phyloP scores from a whole-genome alignment of 2,329 filamentous ascomycete species.

The Ascochyta lentis region DNA sequence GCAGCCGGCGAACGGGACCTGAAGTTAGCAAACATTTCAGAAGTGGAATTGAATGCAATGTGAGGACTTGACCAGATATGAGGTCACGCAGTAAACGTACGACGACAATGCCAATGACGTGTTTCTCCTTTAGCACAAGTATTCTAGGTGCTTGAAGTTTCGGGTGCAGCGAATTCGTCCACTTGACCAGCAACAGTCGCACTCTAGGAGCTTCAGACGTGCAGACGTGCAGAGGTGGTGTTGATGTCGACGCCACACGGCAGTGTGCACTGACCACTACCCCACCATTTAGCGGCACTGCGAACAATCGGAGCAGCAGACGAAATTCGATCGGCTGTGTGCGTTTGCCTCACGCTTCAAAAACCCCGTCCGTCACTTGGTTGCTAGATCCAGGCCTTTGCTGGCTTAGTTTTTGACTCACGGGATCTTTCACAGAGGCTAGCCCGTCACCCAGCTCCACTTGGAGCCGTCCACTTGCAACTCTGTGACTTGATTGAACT shows the following conservation, averaged over 20 bases:
- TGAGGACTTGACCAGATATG: neutral
- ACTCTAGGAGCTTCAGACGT: no score
- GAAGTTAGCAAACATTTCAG: neutral
- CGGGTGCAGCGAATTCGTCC: no score
- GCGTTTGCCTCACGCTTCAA: slow-evolving; percentile 32
- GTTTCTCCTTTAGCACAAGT: no score
- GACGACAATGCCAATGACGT: no score
- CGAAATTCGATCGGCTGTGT: slow-evolving; percentile 39
- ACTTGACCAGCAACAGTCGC: no score
- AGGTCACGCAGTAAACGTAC: no score
- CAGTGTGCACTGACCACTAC: neutral
- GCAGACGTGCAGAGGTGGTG: neutral
- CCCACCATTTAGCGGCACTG: slow-evolving; percentile 16
- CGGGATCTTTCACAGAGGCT: slow-evolving; percentile 21
- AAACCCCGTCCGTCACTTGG: slow-evolving; percentile 18
- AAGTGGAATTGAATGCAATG: neutral
- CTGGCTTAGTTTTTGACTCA: slow-evolving; percentile 33
- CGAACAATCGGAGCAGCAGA: slow-evolving; percentile 16
- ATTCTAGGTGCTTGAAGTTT: no score
- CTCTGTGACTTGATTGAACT: slow-evolving; percentile 13
- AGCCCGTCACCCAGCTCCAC: slow-evolving; percentile 17
- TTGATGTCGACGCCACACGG: neutral
- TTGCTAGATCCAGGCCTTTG: slow-evolving; percentile 35
- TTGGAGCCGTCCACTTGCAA: slow-evolving; percentile 4
- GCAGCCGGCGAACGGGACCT: slow-evolving; percentile 50